Percentiles rank a stretch among this genome's conserved stretches.
phyloP scores from a whole-genome alignment of 2,329 filamentous ascomycete genomes.

The Drechslerella stenobrocha region DNA sequence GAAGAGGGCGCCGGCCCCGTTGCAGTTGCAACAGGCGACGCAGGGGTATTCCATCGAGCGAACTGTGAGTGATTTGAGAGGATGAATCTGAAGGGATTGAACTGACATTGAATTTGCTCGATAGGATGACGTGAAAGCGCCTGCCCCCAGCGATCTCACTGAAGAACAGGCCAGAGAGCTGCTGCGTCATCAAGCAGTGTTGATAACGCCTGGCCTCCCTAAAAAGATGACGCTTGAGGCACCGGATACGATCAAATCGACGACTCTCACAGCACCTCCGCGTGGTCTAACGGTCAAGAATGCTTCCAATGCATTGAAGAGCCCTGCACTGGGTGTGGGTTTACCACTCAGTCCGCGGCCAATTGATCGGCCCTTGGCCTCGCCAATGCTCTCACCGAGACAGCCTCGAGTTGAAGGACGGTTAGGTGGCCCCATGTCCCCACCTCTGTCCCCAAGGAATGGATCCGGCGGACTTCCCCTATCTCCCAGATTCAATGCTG shows the following conservation, averaged over 20 bases:
- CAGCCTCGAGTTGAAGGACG: constrained; percentile 36
- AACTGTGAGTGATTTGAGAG: constrained; percentile 4
- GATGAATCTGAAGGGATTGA: not conserved
- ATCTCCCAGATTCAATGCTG: constrained; percentile 30
- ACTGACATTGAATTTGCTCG: constrained; percentile 1
- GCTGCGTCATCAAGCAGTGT: constrained; percentile 37
- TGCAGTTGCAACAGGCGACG: constrained; percentile 42
- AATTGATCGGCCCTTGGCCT: constrained; percentile 51
- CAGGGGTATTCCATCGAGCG: constrained; percentile 41
- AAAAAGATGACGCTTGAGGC: constrained; percentile 43
- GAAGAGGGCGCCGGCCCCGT: constrained; percentile 49
- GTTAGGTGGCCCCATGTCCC: constrained; percentile 49
- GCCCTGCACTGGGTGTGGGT: constrained; percentile 40
- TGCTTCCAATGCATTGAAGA: constrained; percentile 40
- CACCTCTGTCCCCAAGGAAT: constrained; percentile 49
- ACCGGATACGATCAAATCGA: constrained; percentile 41
- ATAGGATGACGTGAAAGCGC: constrained; percentile 22
- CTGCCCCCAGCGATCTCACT: constrained; percentile 35
- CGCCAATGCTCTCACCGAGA: constrained; percentile 50
- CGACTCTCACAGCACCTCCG: constrained; percentile 32
- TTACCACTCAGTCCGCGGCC: constrained; percentile 50
- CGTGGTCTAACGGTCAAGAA: constrained; percentile 31
- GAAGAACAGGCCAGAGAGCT: constrained; percentile 42
- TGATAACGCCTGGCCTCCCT: constrained; percentile 41
- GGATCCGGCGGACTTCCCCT: constrained; percentile 45